These are phyloP conservation scores for Trichaptum fuscoviolaceum DNA, from an alignment of 768 basidiomycete species.

Conservation along the genomic window DNA sequence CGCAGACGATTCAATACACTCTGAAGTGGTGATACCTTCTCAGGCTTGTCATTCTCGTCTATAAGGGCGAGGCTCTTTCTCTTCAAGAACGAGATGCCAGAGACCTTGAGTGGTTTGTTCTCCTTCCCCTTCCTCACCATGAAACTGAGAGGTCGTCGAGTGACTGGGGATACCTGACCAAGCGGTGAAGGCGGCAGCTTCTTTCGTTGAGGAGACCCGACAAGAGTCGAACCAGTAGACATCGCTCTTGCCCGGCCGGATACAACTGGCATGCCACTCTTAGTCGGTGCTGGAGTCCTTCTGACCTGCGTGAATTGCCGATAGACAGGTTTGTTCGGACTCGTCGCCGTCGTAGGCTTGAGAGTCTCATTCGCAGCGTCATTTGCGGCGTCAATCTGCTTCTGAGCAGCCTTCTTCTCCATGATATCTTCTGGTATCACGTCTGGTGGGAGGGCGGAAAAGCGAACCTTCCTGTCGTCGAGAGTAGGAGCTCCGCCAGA, in stretches of 20 bases:
- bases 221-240: neutral
- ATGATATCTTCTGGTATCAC: neutral
- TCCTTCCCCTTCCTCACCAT: neutral
- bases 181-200: neutral
- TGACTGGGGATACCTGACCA: neutral
- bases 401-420: neutral
- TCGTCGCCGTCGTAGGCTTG: conserved; percentile 23
- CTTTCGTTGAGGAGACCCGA: neutral
- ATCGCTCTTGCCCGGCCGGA: neutral
- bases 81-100: neutral
- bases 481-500: neutral
- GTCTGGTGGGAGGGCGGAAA: neutral
- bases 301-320: neutral
- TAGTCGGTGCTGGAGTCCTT: neutral
- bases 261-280: neutral
- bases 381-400: neutral
- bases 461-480: neutral
- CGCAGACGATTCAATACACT: neutral
- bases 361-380: conserved; percentile 10
- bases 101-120: neutral
- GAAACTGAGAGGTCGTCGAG: neutral
- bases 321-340: neutral
- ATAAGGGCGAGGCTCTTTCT: neutral
- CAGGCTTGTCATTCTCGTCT: neutral
- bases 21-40: neutral